These are phyloP conservation scores for Rhizopus delemar DNA, from an alignment of 371 early-diverging fungal genomes.

Conservation along the genomic window DNA sequence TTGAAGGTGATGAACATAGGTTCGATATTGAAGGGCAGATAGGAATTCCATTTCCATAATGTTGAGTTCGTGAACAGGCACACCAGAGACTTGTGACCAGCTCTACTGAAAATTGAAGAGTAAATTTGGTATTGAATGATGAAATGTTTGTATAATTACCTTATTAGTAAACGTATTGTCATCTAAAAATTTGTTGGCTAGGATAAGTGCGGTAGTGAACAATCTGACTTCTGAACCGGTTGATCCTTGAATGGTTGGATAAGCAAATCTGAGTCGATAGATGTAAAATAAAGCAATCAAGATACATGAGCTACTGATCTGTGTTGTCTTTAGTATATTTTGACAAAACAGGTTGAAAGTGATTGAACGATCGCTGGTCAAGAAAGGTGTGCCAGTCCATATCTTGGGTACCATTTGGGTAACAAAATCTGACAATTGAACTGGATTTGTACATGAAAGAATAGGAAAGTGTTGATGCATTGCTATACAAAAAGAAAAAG, in stretches of 20 bases:
- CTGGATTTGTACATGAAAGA: slow-evolving; percentile 21
- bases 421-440: slow-evolving; percentile 47
- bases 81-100: slow-evolving; percentile 68
- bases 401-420: slow-evolving; percentile 50
- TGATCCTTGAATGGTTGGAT: slow-evolving; percentile 37
- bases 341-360: slow-evolving; percentile 46
- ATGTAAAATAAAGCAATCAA: slow-evolving; percentile 41
- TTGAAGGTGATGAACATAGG: slow-evolving; percentile 28
- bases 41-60: slow-evolving; percentile 75
- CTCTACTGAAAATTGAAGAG: slow-evolving; percentile 35
- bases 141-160: slow-evolving; percentile 18
- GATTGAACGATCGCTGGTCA: slow-evolving; percentile 18
- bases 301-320: slow-evolving; percentile 37
- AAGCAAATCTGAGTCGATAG: slow-evolving; percentile 30
- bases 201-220: slow-evolving; percentile 63
- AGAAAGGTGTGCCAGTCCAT: slow-evolving; percentile 40
- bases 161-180: slow-evolving; percentile 69
- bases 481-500: slow-evolving; percentile 2
- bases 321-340: slow-evolving; percentile 47
- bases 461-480: slow-evolving; percentile 9
- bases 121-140: background rate
- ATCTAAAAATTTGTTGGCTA: slow-evolving; percentile 66
- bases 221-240: slow-evolving; percentile 61
- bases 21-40: slow-evolving; percentile 53
- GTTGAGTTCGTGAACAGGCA: slow-evolving; percentile 62